These are phyloP conservation scores for Nymphaea colorata DNA, from an alignment of 164 flowering plant species.

Conservation along the genomic window DNA sequence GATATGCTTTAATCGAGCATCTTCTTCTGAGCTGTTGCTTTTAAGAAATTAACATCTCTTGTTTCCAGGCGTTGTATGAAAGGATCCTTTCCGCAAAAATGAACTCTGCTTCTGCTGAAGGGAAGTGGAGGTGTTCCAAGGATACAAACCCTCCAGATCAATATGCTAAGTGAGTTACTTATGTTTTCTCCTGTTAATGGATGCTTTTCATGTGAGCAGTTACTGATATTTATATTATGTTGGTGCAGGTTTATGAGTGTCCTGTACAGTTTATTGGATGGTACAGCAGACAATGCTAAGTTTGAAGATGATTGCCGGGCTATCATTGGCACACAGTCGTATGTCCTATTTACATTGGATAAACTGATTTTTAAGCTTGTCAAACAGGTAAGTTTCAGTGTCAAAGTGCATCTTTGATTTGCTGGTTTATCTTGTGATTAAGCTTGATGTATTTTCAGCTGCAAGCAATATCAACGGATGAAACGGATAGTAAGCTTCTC, in stretches of 20 bases:
- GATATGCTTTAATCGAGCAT: background rate
- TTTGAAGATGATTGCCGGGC: constrained; percentile 98
- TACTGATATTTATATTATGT: constrained; percentile 1
- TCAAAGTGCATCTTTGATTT: background rate
- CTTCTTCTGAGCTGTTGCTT: background rate
- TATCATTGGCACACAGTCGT: constrained; percentile 86
- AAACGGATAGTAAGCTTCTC: constrained; percentile 84
- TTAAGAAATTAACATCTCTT: background rate
- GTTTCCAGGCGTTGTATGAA: constrained; percentile 71
- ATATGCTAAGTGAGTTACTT: constrained; percentile 52
- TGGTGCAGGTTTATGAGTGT: constrained; percentile 69
- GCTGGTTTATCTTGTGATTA: background rate
- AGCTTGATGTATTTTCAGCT: constrained; percentile 35
- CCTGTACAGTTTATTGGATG: constrained; percentile 75
- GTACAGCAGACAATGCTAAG: constrained; percentile 81
- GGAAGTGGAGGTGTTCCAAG: constrained; percentile 54
- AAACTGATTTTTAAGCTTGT: constrained; percentile 82
- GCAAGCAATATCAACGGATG: constrained; percentile 71
- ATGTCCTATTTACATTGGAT: constrained; percentile 86
- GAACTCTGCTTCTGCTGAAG: constrained; percentile 61
- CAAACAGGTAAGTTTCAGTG: constrained; percentile 39
- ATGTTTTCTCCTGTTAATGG: background rate
- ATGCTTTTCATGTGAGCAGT: background rate
- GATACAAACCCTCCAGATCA: constrained; percentile 42
- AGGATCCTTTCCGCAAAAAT: constrained; percentile 79